These are phyloP conservation scores for Carex scoparia DNA, from an alignment of 176 grass and related monocot species.

Conservation along the genomic window DNA sequence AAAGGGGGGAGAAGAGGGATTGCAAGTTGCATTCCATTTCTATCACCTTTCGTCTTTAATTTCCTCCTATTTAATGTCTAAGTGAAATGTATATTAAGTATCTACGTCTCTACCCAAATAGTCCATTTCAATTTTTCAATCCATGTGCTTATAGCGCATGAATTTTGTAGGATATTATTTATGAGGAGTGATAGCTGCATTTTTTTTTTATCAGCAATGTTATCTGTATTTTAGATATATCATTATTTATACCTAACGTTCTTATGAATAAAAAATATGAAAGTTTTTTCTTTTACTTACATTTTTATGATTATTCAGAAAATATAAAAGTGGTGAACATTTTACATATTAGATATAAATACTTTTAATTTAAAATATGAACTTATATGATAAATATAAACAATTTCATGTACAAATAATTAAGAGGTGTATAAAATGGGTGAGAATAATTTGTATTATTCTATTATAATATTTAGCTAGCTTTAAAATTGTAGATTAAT, in stretches of 20 bases:
- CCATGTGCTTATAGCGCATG: neutral
- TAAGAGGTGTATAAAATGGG: too few species aligned
- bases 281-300: too few species aligned
- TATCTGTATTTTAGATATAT: too few species aligned
- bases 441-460: neutral
- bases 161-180: neutral
- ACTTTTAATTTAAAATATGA: too few species aligned
- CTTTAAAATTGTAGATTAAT: neutral
- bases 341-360: too few species aligned
- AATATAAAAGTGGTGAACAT: too few species aligned
- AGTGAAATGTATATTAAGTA: constrained; percentile 1
- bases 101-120: neutral
- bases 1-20: neutral
- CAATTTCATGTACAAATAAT: too few species aligned
- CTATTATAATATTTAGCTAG: neutral
- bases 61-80: neutral
- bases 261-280: too few species aligned
- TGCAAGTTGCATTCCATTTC: neutral
- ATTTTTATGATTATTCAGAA: too few species aligned
- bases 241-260: too few species aligned
- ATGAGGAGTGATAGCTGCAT: too few species aligned
- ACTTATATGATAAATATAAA: too few species aligned
- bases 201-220: neutral
- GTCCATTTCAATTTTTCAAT: neutral
- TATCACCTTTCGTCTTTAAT: neutral